phyloP scores from a whole-genome alignment of 148 eudicot genomes.

The Camellia granthamiana region DNA sequence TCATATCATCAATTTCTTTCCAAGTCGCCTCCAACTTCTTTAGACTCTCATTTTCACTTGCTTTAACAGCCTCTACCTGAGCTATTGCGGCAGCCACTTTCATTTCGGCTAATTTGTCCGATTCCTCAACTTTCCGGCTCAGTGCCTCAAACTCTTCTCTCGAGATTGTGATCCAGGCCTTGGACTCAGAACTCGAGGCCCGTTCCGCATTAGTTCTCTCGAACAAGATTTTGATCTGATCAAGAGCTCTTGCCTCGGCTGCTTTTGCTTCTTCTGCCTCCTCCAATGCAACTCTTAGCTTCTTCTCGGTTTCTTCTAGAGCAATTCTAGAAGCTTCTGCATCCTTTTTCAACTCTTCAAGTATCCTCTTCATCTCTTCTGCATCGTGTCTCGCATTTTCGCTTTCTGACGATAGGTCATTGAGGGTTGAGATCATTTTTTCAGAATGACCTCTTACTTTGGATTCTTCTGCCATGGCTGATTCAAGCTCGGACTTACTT shows the following conservation, averaged over 20 bases:
- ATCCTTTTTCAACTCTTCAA: conserved; percentile 58
- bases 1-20: conserved; percentile 66
- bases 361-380: conserved; percentile 44
- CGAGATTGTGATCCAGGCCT: conserved; percentile 56
- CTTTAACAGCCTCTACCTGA: conserved; percentile 78
- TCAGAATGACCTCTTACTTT: conserved; percentile 52
- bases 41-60: conserved; percentile 74
- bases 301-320: conserved; percentile 52
- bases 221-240: conserved; percentile 49
- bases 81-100: conserved; percentile 83
- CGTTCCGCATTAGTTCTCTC: conserved; percentile 56
- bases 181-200: conserved; percentile 58
- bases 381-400: conserved; percentile 44
- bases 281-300: conserved; percentile 41
- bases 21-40: conserved; percentile 53
- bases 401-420: conserved; percentile 48
- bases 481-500: conserved; percentile 68
- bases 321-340: conserved; percentile 42
- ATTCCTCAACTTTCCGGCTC: conserved; percentile 67
- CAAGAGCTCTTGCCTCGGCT: conserved; percentile 51
- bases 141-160: conserved; percentile 63
- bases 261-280: conserved; percentile 76
- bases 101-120: conserved; percentile 55
- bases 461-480: conserved; percentile 49
- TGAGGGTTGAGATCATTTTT: conserved; percentile 39